Conservation (phyloP, 108 stramenopile genomes). For the Discostella stelligeroides region DNA sequence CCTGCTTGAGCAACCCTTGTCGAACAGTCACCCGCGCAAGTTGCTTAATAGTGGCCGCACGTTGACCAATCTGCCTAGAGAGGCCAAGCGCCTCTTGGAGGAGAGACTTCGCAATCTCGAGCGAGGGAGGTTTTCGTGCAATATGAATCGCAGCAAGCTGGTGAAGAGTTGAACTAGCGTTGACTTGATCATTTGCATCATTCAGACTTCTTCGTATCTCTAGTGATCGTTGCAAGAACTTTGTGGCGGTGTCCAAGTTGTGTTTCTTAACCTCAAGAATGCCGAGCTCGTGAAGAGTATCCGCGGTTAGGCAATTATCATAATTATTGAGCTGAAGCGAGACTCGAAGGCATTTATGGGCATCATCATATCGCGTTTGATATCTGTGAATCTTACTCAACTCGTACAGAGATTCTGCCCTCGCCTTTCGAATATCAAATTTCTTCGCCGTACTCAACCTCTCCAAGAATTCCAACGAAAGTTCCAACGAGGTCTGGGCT, state of each 20-base stretch:
- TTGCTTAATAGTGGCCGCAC: conserved; percentile 72
- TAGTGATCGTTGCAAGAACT: conserved; percentile 49
- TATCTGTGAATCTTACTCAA: conserved; percentile 56
- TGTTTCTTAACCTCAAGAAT: conserved; percentile 69
- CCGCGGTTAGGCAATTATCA: conserved; percentile 18
- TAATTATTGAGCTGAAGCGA: conserved; percentile 42
- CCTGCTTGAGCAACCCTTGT: conserved; percentile 54
- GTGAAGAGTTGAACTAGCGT: conserved; percentile 62
- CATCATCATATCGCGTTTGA: conserved; percentile 51
- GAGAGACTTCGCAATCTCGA: conserved; percentile 54
- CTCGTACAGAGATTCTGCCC: conserved; percentile 52
- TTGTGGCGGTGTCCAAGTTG: conserved; percentile 55
- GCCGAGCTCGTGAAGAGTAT: conserved; percentile 64
- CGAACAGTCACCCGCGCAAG: conserved; percentile 69
- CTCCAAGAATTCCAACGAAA: conserved; percentile 51
- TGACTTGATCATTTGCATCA: conserved; percentile 21
- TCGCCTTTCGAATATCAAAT: conserved; percentile 21
- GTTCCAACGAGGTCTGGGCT: conserved; percentile 56
- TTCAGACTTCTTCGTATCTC: conserved; percentile 45
- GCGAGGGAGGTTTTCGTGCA: conserved; percentile 62
- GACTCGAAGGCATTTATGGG: conserved; percentile 39
- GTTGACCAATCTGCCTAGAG: conserved; percentile 62
- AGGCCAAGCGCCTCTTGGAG: conserved; percentile 60
- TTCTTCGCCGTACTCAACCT: conserved; percentile 6
- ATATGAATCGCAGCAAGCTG: conserved; percentile 68